Evolutionary conservation across 176 grass and related monocot species (phyloP).

Genomic region (Miscanthus lutarioriparius): DNA sequence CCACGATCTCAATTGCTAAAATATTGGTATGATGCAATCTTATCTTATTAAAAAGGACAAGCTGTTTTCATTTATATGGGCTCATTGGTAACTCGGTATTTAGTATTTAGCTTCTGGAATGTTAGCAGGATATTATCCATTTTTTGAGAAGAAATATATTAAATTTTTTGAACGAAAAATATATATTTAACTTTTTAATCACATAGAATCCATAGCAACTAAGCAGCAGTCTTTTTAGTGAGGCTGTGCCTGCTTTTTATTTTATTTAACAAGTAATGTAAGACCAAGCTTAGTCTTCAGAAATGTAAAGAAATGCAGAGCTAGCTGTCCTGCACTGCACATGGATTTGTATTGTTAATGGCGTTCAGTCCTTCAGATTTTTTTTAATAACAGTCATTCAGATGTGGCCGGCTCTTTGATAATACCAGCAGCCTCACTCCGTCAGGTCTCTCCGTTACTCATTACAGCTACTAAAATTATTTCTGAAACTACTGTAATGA

Average conservation of each 20-base stretch:
- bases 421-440: background rate
- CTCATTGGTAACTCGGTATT: background rate
- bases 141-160: background rate
- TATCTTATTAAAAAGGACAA: background rate
- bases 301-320: constrained; percentile 26
- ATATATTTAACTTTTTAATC: too few relatives aligned
- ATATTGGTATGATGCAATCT: background rate
- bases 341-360: constrained; percentile 33
- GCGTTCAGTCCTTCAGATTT: constrained; percentile 13
- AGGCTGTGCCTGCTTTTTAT: background rate
- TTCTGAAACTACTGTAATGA: too few relatives aligned
- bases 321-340: constrained; percentile 34
- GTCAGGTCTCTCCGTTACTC: background rate
- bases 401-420: background rate
- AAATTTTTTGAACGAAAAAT: too few relatives aligned
- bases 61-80: background rate
- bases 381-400: constrained; percentile 3
- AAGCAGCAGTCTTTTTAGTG: background rate
- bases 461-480: background rate
- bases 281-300: constrained; percentile 35
- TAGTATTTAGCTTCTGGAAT: background rate
- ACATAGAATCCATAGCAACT: background rate
- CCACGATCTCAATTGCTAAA: constrained; percentile 28
- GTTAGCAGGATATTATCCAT: background rate
- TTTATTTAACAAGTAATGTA: constrained; percentile 39